Evolutionary conservation across 2,329 filamentous ascomycete genomes (phyloP).

Genomic region (Stachybotrys elegans): DNA sequence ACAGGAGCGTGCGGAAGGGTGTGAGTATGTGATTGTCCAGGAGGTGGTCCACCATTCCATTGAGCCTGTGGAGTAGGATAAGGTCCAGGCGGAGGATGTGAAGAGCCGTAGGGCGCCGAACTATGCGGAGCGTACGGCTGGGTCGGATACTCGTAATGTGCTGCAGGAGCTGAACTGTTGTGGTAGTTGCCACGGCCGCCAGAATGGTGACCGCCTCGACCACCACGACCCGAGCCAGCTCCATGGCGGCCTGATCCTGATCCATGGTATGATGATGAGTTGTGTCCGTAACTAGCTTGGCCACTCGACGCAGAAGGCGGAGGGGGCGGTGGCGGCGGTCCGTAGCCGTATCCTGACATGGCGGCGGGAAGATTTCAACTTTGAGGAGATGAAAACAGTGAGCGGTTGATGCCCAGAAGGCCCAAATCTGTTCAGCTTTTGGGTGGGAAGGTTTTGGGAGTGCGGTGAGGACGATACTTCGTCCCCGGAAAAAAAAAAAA

Average conservation of each 20-base stretch:
- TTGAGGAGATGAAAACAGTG: constrained; percentile 6
- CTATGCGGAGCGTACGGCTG: constrained; percentile 30
- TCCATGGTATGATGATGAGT: too few relatives aligned
- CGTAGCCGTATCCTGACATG: constrained; percentile 50
- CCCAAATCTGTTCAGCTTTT: too few relatives aligned
- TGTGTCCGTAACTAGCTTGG: constrained; percentile 33
- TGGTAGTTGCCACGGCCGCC: constrained; percentile 37
- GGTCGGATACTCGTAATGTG: constrained; percentile 38
- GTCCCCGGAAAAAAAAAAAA: too few relatives aligned
- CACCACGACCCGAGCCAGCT: too few relatives aligned
- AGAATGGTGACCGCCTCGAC: constrained; percentile 31
- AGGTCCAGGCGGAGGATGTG: constrained; percentile 29
- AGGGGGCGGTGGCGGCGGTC: constrained; percentile 47
- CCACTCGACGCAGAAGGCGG: constrained; percentile 28
- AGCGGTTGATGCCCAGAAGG: too few relatives aligned
- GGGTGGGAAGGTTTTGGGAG: too few relatives aligned
- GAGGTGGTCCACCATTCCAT: constrained; percentile 34
- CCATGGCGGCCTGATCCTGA: too few relatives aligned
- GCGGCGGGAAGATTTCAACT: background rate
- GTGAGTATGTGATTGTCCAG: constrained; percentile 27
- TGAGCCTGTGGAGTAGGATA: constrained; percentile 36
- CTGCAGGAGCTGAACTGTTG: constrained; percentile 26
- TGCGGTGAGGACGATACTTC: too few relatives aligned
- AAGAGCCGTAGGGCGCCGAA: constrained; percentile 20
- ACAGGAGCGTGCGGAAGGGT: constrained; percentile 36